A percentile compares a stretch with the other conserved stretches of the same genome.
Conservation (phyloP, 371 early-diverging fungal genomes). For the Lichtheimia ramosa region DNA sequence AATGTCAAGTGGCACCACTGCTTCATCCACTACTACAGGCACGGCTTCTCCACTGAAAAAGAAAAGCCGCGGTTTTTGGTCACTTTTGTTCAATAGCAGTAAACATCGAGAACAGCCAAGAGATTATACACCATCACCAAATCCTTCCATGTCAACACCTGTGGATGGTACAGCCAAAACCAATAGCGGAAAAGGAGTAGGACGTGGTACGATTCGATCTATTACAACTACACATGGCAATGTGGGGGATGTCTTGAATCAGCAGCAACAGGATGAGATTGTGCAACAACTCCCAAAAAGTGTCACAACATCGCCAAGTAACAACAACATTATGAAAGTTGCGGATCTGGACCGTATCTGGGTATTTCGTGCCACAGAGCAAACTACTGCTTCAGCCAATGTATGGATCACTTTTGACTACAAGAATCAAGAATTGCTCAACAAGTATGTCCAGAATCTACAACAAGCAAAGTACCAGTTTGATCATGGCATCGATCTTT, state of each 20-base stretch:
- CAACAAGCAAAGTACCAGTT: background rate
- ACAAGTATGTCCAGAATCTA: background rate
- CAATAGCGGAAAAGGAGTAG: too few relatives aligned
- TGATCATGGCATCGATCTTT: conserved; percentile 17
- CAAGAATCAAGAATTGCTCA: conserved; percentile 25
- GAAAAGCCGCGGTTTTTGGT: conserved; percentile 1
- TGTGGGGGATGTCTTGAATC: conserved; percentile 18
- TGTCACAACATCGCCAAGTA: background rate
- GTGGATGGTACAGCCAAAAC: background rate
- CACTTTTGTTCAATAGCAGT: too few relatives aligned
- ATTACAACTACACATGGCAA: too few relatives aligned
- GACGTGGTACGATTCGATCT: too few relatives aligned
- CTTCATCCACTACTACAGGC: conserved; percentile 1
- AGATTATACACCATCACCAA: too few relatives aligned
- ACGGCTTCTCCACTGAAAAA: conserved; percentile 6
- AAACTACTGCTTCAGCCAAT: background rate
- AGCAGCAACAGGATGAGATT: conserved; percentile 8
- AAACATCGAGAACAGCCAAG: too few relatives aligned
- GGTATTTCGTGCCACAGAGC: conserved; percentile 21
- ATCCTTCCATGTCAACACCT: background rate
- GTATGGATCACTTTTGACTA: conserved; percentile 37
- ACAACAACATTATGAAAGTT: conserved; percentile 2
- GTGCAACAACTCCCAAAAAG: conserved; percentile 1
- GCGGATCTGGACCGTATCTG: conserved; percentile 25
- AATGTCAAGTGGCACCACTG: conserved; percentile 1